These are phyloP conservation scores for Eucalyptus fibrosa DNA, from an alignment of 345 rosid species.

Conservation along the genomic window DNA sequence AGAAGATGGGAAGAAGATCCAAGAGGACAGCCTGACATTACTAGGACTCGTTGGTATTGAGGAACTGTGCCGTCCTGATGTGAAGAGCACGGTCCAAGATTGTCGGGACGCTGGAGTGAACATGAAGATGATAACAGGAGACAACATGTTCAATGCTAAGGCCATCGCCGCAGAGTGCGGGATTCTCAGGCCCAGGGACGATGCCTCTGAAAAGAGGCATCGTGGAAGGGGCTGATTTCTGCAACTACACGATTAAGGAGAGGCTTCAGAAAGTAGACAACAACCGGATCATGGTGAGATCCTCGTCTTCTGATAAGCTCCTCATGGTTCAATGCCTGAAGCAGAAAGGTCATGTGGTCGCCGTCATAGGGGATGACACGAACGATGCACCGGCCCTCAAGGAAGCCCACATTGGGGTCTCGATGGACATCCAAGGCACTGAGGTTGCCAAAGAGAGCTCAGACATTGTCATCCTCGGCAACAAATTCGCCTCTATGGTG, in stretches of 20 bases:
- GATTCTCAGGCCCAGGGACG: constrained; percentile 28
- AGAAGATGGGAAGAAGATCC: constrained; percentile 4
- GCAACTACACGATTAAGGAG: constrained; percentile 25
- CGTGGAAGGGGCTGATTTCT: constrained; percentile 49
- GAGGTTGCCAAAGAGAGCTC: constrained; percentile 78
- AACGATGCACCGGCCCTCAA: constrained; percentile 71
- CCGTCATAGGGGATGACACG: constrained; percentile 66
- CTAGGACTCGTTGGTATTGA: constrained; percentile 62
- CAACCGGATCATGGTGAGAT: constrained; percentile 72
- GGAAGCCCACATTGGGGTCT: constrained; percentile 57
- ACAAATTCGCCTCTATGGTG: constrained; percentile 56
- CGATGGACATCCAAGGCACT: constrained; percentile 71
- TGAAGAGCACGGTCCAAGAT: constrained; percentile 43
- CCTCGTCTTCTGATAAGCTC: constrained; percentile 65
- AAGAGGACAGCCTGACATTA: constrained; percentile 31
- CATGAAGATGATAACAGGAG: constrained; percentile 80
- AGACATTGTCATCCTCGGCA: constrained; percentile 60
- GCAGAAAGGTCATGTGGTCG: constrained; percentile 60
- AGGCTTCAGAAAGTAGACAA: constrained; percentile 33
- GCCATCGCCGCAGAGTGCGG: constrained; percentile 73
- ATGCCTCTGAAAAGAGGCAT: constrained; percentile 11
- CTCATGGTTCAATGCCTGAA: constrained; percentile 70
- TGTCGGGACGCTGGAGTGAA: constrained; percentile 57
- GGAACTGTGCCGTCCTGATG: constrained; percentile 64
- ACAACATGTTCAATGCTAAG: constrained; percentile 57